Percentiles rank a stretch among this genome's conserved stretches.
Evolutionary conservation across 495 filamentous ascomycete species (phyloP).

Genomic region (Apodospora peruviana): DNA sequence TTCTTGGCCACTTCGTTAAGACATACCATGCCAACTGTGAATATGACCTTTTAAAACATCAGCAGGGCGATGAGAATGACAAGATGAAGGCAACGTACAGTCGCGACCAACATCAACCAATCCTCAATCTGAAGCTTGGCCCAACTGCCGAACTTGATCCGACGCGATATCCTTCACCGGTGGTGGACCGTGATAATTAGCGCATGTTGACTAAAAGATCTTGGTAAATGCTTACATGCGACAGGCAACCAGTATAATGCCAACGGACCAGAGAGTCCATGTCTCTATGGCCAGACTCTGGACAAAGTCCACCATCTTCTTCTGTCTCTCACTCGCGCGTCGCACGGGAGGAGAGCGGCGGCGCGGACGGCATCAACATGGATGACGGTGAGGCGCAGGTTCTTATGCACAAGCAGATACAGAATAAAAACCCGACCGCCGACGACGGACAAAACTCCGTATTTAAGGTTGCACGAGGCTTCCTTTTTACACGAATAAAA

Average conservation of each 20-base stretch:
- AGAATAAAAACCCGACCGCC: no score
- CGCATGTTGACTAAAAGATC: background rate
- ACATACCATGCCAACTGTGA: constrained; percentile 28
- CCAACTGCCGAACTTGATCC: constrained; percentile 10
- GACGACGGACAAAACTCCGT: no score
- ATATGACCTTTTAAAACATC: background rate
- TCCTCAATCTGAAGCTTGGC: constrained; percentile 6
- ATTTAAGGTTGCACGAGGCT: no score
- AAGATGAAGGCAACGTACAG: background rate
- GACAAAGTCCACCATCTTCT: constrained; percentile 6
- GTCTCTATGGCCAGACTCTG: constrained; percentile 8
- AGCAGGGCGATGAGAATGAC: background rate
- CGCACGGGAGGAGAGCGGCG: background rate
- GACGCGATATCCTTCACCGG: constrained; percentile 6
- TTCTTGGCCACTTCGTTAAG: constrained; percentile 38
- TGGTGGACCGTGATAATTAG: no score
- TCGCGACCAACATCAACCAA: constrained; percentile 8
- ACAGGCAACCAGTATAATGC: constrained; percentile 8
- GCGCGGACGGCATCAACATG: background rate
- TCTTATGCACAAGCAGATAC: constrained; percentile 7
- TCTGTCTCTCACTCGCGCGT: background rate
- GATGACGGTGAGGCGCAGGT: constrained; percentile 5
- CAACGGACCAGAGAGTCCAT: constrained; percentile 9
- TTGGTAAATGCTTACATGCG: constrained; percentile 11
- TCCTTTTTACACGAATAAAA: no score